Evolutionary conservation across 371 early-diverging fungal genomes (phyloP), one percentile per base, ranked within the genome.

Genomic region (Smittium culicis): DNA sequence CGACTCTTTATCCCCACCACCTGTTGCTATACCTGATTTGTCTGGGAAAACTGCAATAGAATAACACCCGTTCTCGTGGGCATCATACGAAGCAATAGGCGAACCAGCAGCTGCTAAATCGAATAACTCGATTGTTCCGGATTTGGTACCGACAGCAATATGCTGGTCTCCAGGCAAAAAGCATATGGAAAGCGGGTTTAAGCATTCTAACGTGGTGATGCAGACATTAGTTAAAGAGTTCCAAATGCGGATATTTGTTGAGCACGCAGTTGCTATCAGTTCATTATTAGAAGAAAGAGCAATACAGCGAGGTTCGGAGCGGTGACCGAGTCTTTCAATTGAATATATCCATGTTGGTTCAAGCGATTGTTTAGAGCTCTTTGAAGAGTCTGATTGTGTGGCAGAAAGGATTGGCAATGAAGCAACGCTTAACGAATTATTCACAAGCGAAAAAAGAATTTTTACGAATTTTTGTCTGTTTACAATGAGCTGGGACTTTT

Each of bases 81-180:
- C 98, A 54, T 88, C 82, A 68, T 92, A 85, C 5, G 85, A 83
- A 72, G 93, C 91, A 16, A 94, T 69, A 71, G 92, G 73, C 14
- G n/a, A 11, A 0, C 87, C 73, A 0, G 89, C 88, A 0, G 91
- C 86, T 0, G 87, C 86, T 58, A 96, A 78, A 70, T 95, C 94
- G 70, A 85, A 94, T 35, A 97, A 69, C 72, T 94, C 88, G 66
- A 97, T 72, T 32, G 86, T 81, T 61, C 98, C 98, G 0, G 83
- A 76, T 72, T 92, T 94, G 54, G 96, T 96, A 45, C 97, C 97
- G 11, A 97, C 82, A 27, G 93, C 75, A 54, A 94, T 84, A 68
- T 88, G 84, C 61, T 88, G 86, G 73, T 93, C 86, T 63, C 94
- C 96, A 0, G 96, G 96, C 14, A 96, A 76, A 77, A 97, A 96